A percentile compares a stretch with the other conserved stretches of the same genome.
These are phyloP conservation scores for Zygotorulaspora florentina DNA, from an alignment of 805 yeast species.

Conservation along the genomic window DNA sequence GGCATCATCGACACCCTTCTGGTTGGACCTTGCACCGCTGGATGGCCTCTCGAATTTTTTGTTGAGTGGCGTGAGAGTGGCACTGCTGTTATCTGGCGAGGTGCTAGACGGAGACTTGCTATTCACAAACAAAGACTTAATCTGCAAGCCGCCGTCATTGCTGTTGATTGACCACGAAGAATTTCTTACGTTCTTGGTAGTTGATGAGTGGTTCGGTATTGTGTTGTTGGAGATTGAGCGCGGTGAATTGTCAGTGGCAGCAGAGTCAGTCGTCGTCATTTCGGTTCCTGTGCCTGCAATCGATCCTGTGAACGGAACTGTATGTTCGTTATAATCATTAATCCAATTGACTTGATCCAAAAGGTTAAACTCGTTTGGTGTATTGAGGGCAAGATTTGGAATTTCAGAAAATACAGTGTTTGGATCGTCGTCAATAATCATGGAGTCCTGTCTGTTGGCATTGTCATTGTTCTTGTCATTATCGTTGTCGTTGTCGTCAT, in stretches of 20 bases:
- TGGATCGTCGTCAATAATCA: neutral
- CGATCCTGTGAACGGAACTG: conserved; percentile 5
- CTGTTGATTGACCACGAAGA: conserved; percentile 13
- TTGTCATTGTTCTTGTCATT: neutral
- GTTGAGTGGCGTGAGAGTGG: neutral
- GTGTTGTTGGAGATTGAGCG: neutral
- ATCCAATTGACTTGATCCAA: conserved; percentile 26
- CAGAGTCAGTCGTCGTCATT: conserved; percentile 1
- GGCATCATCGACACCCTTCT: neutral
- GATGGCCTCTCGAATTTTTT: too few species aligned
- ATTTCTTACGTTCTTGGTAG: conserved; percentile 2
- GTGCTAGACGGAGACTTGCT: conserved; percentile 7
- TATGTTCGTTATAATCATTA: conserved; percentile 20
- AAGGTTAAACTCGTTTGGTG: conserved; percentile 18
- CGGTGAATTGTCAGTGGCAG: conserved; percentile 6
- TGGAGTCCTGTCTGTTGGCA: neutral
- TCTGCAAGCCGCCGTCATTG: conserved; percentile 11
- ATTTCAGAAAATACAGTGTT: neutral
- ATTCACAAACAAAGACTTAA: conserved; percentile 12
- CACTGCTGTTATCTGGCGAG: conserved; percentile 4
- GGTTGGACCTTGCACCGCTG: neutral
- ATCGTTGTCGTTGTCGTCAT: neutral
- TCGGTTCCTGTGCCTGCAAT: conserved; percentile 8
- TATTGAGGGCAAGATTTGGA: conserved; percentile 3
- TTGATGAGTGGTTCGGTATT: neutral